Base-by-base conservation (phyloP, 2,329 filamentous ascomycete species). In the Sporothrix brunneoviolacea region DNA sequence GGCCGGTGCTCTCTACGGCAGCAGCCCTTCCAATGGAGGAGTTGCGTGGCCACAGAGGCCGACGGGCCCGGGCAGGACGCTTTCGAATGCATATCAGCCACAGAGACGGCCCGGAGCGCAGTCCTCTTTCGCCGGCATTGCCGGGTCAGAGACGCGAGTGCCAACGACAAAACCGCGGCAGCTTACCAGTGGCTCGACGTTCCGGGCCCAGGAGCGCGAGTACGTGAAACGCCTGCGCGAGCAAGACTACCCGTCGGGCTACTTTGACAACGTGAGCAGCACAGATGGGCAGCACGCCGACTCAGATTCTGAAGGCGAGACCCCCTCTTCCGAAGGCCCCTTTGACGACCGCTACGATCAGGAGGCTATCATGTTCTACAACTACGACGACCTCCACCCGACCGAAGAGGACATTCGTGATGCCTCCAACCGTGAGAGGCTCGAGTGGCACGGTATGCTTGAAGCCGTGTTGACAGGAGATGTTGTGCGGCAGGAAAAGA, bases 361-460 rank as follows among this genome's bases (percentile, higher is more conserved):
- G 59, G 91, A 96, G 65, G 91, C 88, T 16, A 83, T 95, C 63
- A 82, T 97, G 64, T 95, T 95, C 61, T 91, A 95, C 63, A 87
- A 88, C 52, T 90, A 91, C 61, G 89, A 96, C 61, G 86, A 93
- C 58, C 80, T 89, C 57, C 87, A 93, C 60, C 91, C 91, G 1
- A 93, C 88, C 4, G 77, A 88, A 21, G 93, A 97, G 61, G 93
- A 98, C 65, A 69, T 97, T 47, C 86, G 87, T 66, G 87, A 96
- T 60, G 87, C 90, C 1, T 82, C 84, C 56, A 96, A 91, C 62
- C 79, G 91, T 54, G 93, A 97, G 67, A 78, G 91, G 39, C 74
- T 98, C 21, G 93, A 98, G 68, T 98, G 93, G 93, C 91, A 98
- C 68, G 89, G 89, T 3, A 98, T 98, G 93, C 72, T 98, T 51